Conservation (phyloP, 2,329 filamentous ascomycete species). For the Blastomyces emzantsi region DNA sequence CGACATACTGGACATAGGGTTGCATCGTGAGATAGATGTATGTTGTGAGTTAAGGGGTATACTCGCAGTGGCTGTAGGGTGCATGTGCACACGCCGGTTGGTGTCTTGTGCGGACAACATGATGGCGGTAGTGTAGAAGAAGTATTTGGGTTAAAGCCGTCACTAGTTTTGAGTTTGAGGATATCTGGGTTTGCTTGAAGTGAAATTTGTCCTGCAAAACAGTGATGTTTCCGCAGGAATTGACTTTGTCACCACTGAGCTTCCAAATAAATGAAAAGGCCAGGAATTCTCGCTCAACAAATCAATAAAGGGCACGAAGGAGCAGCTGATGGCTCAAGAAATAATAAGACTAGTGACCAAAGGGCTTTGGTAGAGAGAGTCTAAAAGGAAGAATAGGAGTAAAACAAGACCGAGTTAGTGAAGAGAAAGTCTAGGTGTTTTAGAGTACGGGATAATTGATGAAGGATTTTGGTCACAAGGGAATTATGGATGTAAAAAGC, state of each 20-base stretch:
- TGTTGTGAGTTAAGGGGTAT: conserved; percentile 16
- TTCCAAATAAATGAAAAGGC: neutral
- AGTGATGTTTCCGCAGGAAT: neutral
- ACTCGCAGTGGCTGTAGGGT: neutral
- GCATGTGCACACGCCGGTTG: conserved; percentile 12
- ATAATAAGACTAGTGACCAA: neutral
- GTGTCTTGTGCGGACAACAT: conserved; percentile 37
- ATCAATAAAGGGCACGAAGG: neutral
- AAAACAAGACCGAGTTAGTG: neutral
- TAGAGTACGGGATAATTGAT: neutral
- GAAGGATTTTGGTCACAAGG: neutral
- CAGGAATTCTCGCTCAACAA: neutral
- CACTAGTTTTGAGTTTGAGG: neutral
- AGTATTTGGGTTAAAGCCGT: conserved; percentile 2
- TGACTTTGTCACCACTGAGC: neutral
- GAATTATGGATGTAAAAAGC: neutral
- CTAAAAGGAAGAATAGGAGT: neutral
- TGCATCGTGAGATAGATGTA: conserved; percentile 14
- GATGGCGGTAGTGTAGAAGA: conserved; percentile 16
- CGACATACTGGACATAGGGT: conserved; percentile 7
- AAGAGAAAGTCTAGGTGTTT: too few species aligned
- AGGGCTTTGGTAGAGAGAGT: too few species aligned
- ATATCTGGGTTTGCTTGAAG: neutral
- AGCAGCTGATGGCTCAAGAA: neutral
- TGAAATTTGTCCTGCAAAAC: neutral